phyloP scores from a whole-genome alignment of 768 basidiomycete genomes.

The Suillus variegatus region DNA sequence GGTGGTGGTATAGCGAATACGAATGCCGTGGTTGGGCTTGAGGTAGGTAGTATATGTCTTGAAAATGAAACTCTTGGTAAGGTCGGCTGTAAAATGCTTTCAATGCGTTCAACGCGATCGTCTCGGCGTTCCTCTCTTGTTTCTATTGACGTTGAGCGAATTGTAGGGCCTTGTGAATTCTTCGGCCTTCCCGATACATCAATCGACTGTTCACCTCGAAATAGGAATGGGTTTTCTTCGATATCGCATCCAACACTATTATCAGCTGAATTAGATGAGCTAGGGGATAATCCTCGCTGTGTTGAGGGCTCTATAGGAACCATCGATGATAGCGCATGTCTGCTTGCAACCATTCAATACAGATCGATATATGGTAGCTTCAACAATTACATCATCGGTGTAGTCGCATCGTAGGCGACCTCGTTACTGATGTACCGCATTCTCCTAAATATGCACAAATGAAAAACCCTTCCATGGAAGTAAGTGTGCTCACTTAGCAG shows the following conservation, averaged over 20 bases:
- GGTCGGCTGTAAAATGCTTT: not conserved
- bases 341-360: constrained; percentile 3
- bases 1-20: constrained; percentile 56
- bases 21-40: constrained; percentile 29
- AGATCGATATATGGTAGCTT: not conserved
- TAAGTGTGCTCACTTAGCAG: constrained; percentile 23
- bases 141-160: constrained; percentile 17
- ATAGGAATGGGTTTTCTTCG: not conserved
- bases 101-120: not conserved
- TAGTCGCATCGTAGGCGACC: not conserved
- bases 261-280: not conserved
- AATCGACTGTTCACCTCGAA: not conserved
- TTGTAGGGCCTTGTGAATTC: constrained; percentile 5
- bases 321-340: not conserved
- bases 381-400: constrained; percentile 8
- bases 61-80: constrained; percentile 2
- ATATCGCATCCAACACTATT: not conserved
- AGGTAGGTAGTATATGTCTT: not conserved
- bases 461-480: too few relatives aligned
- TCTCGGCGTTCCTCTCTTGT: not conserved
- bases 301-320: not conserved
- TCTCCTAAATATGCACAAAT: not conserved
- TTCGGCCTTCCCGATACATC: not conserved
- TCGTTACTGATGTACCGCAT: not conserved
- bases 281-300: not conserved